Conservation (phyloP, 441 rosid species). For the Francoa sonchifolia region DNA sequence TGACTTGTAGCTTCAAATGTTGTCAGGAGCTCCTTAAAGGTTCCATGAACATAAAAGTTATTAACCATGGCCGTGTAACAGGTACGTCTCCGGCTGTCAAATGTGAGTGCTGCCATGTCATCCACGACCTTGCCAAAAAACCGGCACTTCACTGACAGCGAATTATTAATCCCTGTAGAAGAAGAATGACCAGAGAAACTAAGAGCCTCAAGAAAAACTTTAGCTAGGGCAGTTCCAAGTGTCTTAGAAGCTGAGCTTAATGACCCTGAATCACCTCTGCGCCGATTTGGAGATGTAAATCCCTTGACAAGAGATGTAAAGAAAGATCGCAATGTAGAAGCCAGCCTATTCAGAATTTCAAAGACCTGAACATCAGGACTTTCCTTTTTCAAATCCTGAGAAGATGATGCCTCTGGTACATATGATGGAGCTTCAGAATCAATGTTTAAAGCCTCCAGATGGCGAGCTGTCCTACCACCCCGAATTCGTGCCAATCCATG, state of each 20-base stretch:
- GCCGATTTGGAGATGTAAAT: conserved; percentile 81
- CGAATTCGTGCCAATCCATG: conserved; percentile 79
- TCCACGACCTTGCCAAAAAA: conserved; percentile 91
- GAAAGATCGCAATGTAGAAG: conserved; percentile 59
- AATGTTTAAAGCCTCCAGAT: conserved; percentile 60
- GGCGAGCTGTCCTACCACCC: conserved; percentile 85
- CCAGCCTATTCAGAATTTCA: conserved; percentile 72
- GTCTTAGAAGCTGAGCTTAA: conserved; percentile 74
- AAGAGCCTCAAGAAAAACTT: conserved; percentile 74
- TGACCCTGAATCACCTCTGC: conserved; percentile 75
- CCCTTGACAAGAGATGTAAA: conserved; percentile 90
- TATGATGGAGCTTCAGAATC: conserved; percentile 52
- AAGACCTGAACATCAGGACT: conserved; percentile 59
- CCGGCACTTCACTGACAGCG: conserved; percentile 75
- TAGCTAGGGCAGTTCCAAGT: conserved; percentile 78
- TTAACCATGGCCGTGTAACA: conserved; percentile 79
- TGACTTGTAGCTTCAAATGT: conserved; percentile 97
- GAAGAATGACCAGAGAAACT: conserved; percentile 62
- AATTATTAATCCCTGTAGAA: conserved; percentile 40
- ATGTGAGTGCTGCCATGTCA: conserved; percentile 65
- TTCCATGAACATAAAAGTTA: conserved; percentile 83
- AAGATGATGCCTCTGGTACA: conserved; percentile 45
- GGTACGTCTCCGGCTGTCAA: conserved; percentile 76
- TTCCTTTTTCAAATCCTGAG: conserved; percentile 61
- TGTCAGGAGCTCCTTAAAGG: conserved; percentile 76